Evolutionary conservation across 2,329 filamentous ascomycete species (phyloP).

Genomic region (Didymella glomerata): DNA sequence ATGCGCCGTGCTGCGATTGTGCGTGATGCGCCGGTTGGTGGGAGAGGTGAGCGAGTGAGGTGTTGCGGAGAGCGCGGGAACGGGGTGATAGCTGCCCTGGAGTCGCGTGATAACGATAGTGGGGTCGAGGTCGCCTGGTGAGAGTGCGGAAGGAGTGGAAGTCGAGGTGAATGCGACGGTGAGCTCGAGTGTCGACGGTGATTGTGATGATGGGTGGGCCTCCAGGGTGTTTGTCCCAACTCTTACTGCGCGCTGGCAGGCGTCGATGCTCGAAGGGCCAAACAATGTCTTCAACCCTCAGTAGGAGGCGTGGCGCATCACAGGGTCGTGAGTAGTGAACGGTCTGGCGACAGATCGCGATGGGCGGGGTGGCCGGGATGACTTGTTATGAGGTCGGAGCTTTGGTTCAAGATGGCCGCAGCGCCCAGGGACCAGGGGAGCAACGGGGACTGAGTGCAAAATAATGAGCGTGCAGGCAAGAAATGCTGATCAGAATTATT

Average conservation of each 20-base stretch:
- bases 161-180: slow-evolving; percentile 27
- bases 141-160: slow-evolving; percentile 15
- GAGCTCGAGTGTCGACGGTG: slow-evolving; percentile 26
- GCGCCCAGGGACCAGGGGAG: slow-evolving; percentile 13
- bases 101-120: slow-evolving; percentile 7
- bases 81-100: slow-evolving; percentile 3
- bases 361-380: slow-evolving; percentile 25
- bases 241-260: slow-evolving; percentile 23
- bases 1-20: slow-evolving; percentile 22
- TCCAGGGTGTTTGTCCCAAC: slow-evolving; percentile 25
- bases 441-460: slow-evolving; percentile 7
- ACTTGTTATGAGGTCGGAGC: slow-evolving; percentile 26
- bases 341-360: slow-evolving; percentile 15
- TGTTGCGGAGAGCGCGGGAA: slow-evolving; percentile 7
- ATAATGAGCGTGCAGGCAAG: slow-evolving; percentile 17
- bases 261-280: slow-evolving; percentile 22
- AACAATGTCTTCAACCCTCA: slow-evolving; percentile 20
- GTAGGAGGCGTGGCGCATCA: slow-evolving; percentile 17
- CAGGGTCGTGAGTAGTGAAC: slow-evolving; percentile 11
- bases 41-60: slow-evolving; percentile 7
- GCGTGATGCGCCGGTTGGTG: slow-evolving; percentile 7
- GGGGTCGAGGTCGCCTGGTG: slow-evolving; percentile 10
- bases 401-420: slow-evolving; percentile 19
- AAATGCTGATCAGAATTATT: not conserved
- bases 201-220: slow-evolving; percentile 23